These are phyloP conservation scores for Ceratocystiopsis sp. DNA, from an alignment of 2,329 filamentous ascomycete genomes.

Conservation along the genomic window DNA sequence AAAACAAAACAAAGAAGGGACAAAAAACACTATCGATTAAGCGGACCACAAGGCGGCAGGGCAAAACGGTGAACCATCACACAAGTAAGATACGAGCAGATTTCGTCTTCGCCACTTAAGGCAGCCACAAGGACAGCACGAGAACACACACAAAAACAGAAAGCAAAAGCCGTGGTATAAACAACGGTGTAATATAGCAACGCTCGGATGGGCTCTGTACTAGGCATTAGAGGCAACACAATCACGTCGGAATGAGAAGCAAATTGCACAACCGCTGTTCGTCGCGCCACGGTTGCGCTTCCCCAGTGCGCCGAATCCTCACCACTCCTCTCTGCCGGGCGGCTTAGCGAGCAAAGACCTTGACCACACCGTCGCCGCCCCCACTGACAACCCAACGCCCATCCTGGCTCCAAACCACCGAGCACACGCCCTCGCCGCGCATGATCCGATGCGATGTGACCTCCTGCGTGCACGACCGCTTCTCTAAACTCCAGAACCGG, in stretches of 20 bases:
- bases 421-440: slow-evolving; percentile 89
- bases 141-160: too few relatives aligned
- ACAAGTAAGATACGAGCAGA: neutral
- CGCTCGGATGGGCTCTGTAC: too few relatives aligned
- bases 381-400: slow-evolving; percentile 88
- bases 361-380: slow-evolving; percentile 88
- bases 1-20: slow-evolving; percentile 1
- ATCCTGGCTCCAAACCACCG: slow-evolving; percentile 90
- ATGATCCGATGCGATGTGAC: slow-evolving; percentile 86
- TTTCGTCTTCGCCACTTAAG: too few relatives aligned
- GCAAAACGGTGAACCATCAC: neutral
- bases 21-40: neutral
- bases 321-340: neutral
- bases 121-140: too few relatives aligned
- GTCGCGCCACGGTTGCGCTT: too few relatives aligned
- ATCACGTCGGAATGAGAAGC: too few relatives aligned
- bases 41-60: neutral
- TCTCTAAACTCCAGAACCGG: slow-evolving; percentile 94
- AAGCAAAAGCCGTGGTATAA: too few relatives aligned
- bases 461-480: slow-evolving; percentile 86
- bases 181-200: too few relatives aligned
- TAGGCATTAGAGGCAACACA: too few relatives aligned
- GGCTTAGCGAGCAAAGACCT: slow-evolving; percentile 55
- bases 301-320: too few relatives aligned
- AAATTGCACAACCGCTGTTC: too few relatives aligned